Percentiles rank a stretch among this genome's conserved stretches.
phyloP scores from a whole-genome alignment of 139 green algal genomes.

The Coccomyxa sp. region DNA sequence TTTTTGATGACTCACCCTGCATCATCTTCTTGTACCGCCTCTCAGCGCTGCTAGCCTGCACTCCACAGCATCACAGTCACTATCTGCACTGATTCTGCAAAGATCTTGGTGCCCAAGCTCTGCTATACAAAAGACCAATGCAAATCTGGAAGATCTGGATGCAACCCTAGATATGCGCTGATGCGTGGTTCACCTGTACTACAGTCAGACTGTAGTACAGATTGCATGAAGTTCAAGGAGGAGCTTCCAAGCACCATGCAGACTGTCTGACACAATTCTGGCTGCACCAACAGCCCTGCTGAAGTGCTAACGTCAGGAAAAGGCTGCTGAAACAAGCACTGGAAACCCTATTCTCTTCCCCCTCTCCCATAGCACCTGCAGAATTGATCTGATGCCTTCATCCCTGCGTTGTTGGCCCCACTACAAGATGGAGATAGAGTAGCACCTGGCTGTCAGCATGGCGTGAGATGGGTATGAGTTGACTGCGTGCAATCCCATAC shows the following conservation, averaged over 20 bases:
- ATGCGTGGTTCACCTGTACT: no score
- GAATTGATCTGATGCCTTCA: not conserved
- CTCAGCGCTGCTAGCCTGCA: conserved; percentile 15
- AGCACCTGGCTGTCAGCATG: not conserved
- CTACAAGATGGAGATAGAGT: not conserved
- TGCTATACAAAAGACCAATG: no score
- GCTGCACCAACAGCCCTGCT: no score
- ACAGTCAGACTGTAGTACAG: no score
- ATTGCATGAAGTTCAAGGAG: no score
- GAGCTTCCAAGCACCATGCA: no score
- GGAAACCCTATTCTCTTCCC: not conserved
- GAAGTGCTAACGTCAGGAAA: no score
- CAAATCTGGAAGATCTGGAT: no score
- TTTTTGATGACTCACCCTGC: conserved; percentile 23
- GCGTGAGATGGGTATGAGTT: conserved; percentile 1
- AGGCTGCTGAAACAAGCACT: not conserved
- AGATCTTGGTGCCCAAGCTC: no score
- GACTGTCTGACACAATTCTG: no score
- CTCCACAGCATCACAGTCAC: not conserved
- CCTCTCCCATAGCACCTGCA: not conserved
- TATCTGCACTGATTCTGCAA: not conserved
- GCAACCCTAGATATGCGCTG: no score
- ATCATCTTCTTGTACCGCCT: conserved; percentile 71
- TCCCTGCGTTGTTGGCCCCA: not conserved
- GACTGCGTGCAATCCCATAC: conserved; percentile 70